Percentiles rank a stretch among this genome's conserved stretches.
Conservation (phyloP, 225 moss, liverwort and hornwort species). For the Ulota crispa region DNA sequence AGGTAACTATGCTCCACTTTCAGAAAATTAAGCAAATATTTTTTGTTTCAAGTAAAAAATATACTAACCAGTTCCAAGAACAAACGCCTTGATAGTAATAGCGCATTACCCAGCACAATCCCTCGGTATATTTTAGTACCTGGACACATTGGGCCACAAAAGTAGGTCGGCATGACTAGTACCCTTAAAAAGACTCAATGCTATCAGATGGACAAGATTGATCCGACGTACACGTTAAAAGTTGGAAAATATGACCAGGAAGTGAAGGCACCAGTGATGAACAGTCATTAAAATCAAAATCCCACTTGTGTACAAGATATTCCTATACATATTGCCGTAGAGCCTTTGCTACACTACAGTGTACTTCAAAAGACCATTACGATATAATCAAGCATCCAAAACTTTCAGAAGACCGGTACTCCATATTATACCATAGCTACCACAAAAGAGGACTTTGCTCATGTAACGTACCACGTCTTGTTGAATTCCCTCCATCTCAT, state of each 20-base stretch:
- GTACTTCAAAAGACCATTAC: not conserved
- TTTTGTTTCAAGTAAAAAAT: not conserved
- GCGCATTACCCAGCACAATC: slow-evolving; percentile 97
- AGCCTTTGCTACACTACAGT: slow-evolving; percentile 1
- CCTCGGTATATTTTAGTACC: slow-evolving; percentile 90
- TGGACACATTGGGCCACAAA: slow-evolving; percentile 32
- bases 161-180: slow-evolving; percentile 11
- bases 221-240: not conserved
- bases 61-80: slow-evolving; percentile 91
- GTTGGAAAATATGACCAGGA: not conserved
- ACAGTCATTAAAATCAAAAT: not conserved
- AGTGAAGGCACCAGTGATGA: not conserved
- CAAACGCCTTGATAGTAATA: slow-evolving; percentile 99
- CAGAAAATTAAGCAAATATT: not conserved
- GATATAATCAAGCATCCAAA: not conserved
- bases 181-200: not conserved
- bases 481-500: slow-evolving; percentile 64
- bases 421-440: not conserved
- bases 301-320: not conserved
- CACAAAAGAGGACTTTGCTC: not conserved
- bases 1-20: not conserved
- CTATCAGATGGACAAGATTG: not conserved
- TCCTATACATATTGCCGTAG: not conserved
- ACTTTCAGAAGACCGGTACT: not conserved
- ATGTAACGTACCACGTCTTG: slow-evolving; percentile 70